Conservation (phyloP, 352 stramenopile species). For the Pythium monospermum region DNA sequence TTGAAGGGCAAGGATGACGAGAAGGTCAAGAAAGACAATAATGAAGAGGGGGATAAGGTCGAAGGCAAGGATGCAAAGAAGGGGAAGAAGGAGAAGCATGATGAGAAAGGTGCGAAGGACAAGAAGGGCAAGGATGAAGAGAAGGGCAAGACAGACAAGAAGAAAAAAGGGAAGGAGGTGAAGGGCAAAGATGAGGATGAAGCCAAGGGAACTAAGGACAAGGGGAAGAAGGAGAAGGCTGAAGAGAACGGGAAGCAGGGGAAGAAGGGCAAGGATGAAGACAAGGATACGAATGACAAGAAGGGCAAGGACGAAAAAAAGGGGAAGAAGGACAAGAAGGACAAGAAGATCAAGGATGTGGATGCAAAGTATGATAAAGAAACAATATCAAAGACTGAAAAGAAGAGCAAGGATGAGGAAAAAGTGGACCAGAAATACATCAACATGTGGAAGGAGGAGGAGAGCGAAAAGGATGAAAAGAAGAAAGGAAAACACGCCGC, state of each 20-base stretch:
- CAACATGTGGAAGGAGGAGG: slow-evolving; percentile 6
- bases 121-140: too few relatives aligned
- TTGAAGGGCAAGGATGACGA: too few relatives aligned
- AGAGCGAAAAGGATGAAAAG: neutral
- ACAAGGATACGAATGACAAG: neutral
- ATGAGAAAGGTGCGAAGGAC: too few relatives aligned
- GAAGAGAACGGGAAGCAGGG: neutral
- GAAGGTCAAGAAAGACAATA: too few relatives aligned
- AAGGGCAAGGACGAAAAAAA: neutral
- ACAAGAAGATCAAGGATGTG: neutral
- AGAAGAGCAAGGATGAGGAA: slow-evolving; percentile 12
- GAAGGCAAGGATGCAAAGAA: too few relatives aligned
- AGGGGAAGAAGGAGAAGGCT: neutral
- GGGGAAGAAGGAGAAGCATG: too few relatives aligned
- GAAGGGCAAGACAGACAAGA: too few relatives aligned
- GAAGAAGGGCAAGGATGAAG: slow-evolving; percentile 1
- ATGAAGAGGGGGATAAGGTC: too few relatives aligned
- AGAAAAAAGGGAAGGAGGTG: too few relatives aligned
- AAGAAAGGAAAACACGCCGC: slow-evolving; percentile 2
- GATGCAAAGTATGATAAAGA: neutral
- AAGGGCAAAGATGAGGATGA: too few relatives aligned
- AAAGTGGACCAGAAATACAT: slow-evolving; percentile 19
- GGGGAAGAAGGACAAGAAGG: neutral
- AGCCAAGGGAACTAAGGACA: too few relatives aligned
- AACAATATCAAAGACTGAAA: neutral